Conservation (phyloP, 805 yeast genomes). For the Candida ponderosae region DNA sequence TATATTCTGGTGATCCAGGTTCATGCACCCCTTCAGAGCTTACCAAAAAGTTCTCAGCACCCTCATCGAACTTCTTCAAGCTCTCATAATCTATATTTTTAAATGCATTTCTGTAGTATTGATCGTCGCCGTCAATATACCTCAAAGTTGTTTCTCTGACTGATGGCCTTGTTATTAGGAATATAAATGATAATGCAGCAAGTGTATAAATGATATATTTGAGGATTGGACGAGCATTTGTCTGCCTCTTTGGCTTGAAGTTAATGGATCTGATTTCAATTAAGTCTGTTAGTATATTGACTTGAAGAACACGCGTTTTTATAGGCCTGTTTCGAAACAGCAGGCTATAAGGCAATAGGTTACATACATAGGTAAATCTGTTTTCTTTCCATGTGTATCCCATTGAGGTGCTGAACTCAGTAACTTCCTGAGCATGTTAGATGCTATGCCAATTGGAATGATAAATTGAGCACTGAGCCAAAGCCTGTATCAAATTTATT, state of each 20-base stretch:
- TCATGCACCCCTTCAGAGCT: constrained; percentile 24
- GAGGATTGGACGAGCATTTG: not conserved
- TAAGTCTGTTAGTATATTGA: constrained; percentile 4
- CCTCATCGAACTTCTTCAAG: constrained; percentile 28
- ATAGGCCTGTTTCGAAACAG: too few species aligned
- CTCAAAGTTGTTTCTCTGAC: not conserved
- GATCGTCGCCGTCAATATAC: constrained; percentile 1
- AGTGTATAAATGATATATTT: too few species aligned
- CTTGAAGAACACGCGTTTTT: too few species aligned
- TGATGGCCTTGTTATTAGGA: not conserved
- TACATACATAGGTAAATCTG: constrained; percentile 41
- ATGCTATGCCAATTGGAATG: too few species aligned
- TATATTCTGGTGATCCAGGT: constrained; percentile 17
- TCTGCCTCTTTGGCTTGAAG: constrained; percentile 18
- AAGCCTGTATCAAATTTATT: too few species aligned
- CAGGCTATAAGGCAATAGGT: not conserved
- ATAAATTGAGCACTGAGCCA: too few species aligned
- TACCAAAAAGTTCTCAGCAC: constrained; percentile 28
- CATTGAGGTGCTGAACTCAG: not conserved
- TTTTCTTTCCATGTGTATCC: constrained; percentile 32
- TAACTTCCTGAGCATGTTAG: constrained; percentile 7
- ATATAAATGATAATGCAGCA: too few species aligned
- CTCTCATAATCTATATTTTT: constrained; percentile 24
- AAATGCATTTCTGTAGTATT: constrained; percentile 15
- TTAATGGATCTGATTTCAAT: constrained; percentile 18